Evolutionary conservation across 108 stramenopile species (phyloP).

Genomic region (Discostella stelligeroides): DNA sequence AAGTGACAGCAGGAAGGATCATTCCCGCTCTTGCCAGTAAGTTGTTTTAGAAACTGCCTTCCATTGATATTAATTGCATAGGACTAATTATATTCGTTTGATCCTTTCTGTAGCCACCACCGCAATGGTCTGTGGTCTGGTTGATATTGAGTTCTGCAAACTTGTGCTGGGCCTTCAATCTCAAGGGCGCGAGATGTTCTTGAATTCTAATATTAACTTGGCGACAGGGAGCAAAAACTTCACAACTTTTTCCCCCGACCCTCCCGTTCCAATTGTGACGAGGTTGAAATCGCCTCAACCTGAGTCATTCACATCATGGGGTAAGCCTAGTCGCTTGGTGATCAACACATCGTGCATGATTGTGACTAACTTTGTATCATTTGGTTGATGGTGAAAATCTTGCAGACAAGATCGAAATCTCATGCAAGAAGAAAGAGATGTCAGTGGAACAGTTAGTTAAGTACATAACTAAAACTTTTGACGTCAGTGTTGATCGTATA

Average conservation of each 20-base stretch:
- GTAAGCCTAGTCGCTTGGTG: background rate
- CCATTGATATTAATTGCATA: background rate
- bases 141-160: constrained; percentile 82
- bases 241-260: constrained; percentile 59
- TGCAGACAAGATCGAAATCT: constrained; percentile 52
- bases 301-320: constrained; percentile 59
- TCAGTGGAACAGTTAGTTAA: constrained; percentile 53
- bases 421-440: constrained; percentile 47
- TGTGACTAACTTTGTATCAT: background rate
- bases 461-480: constrained; percentile 51
- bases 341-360: background rate
- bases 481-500: constrained; percentile 56
- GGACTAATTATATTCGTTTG: background rate
- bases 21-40: constrained; percentile 16
- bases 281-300: constrained; percentile 51
- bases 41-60: background rate
- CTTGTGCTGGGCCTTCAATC: constrained; percentile 62
- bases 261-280: constrained; percentile 53
- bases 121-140: constrained; percentile 86
- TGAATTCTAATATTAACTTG: constrained; percentile 65
- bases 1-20: constrained; percentile 79
- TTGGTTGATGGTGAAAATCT: background rate
- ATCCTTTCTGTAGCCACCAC: constrained; percentile 56
- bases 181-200: constrained; percentile 58
- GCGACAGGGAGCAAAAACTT: constrained; percentile 62